Evolutionary conservation across 106 monocot species (phyloP).

Genomic region (Dioscorea zingiberensis): DNA sequence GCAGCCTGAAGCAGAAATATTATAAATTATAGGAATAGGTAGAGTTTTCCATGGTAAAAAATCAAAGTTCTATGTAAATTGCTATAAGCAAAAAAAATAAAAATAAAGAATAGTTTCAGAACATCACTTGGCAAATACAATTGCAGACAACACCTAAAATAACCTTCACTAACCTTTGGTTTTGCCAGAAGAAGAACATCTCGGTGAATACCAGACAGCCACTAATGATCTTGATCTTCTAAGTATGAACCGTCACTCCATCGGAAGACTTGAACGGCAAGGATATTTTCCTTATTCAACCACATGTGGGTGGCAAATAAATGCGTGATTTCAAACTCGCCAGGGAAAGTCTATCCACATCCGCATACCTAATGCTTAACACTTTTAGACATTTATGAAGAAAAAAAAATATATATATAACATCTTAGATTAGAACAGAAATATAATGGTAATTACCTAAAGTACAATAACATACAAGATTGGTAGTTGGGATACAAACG

Average conservation of each 20-base stretch:
- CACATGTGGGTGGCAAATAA: slow-evolving; percentile 70
- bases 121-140: neutral
- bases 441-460: too few relatives aligned
- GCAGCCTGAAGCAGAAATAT: neutral
- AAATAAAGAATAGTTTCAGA: neutral
- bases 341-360: too few relatives aligned
- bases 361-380: too few relatives aligned
- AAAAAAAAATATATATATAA: too few relatives aligned
- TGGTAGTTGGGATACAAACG: too few relatives aligned
- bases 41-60: neutral
- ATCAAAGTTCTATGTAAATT: too few relatives aligned
- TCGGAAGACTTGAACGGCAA: slow-evolving; percentile 94
- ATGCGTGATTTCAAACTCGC: slow-evolving; percentile 95
- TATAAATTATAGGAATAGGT: neutral
- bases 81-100: too few relatives aligned
- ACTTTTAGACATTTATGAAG: neutral
- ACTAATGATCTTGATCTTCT: slow-evolving; percentile 99
- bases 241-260: slow-evolving; percentile 99
- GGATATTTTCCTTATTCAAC: slow-evolving; percentile 73
- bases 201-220: slow-evolving; percentile 97
- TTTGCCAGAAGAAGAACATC: slow-evolving; percentile 92
- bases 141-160: too few relatives aligned
- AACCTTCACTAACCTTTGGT: slow-evolving; percentile 48
- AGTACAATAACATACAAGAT: too few relatives aligned
- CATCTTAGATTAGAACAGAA: too few relatives aligned